A percentile compares a stretch with the other conserved stretches of the same genome.
phyloP scores from a whole-genome alignment of 441 rosid species.

The Geranium incanum region DNA sequence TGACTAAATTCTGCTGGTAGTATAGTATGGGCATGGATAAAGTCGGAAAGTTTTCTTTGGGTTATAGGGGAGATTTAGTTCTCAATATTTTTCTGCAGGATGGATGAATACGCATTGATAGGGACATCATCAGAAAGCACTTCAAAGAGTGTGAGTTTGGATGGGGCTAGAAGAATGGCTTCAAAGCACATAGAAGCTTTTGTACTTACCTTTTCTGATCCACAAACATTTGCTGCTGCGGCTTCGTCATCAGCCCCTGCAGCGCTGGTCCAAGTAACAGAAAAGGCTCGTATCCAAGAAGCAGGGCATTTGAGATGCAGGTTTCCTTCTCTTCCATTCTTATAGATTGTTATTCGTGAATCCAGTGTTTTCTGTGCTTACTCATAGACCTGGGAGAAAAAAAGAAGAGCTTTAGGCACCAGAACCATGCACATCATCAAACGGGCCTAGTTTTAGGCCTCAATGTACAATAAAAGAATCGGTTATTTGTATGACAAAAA shows the following conservation, averaged over 20 bases:
- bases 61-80: not conserved
- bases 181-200: slow-evolving; percentile 68
- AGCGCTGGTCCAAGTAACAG: slow-evolving; percentile 71
- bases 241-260: slow-evolving; percentile 72
- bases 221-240: slow-evolving; percentile 60
- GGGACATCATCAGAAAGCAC: slow-evolving; percentile 59
- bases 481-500: too few relatives aligned
- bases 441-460: too few relatives aligned
- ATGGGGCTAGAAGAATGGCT: slow-evolving; percentile 77
- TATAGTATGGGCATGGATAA: not conserved
- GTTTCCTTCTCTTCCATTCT: slow-evolving; percentile 24
- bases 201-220: slow-evolving; percentile 58
- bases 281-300: slow-evolving; percentile 87
- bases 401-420: not conserved
- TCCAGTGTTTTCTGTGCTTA: not conserved
- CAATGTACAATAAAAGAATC: too few relatives aligned
- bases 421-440: not conserved
- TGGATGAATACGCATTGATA: slow-evolving; percentile 57
- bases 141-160: slow-evolving; percentile 69
- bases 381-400: not conserved
- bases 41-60: not conserved
- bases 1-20: not conserved
- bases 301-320: slow-evolving; percentile 97
- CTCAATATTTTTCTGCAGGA: slow-evolving; percentile 36
- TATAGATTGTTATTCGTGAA: not conserved